These are phyloP conservation scores for Eucalyptus polybractea DNA, from an alignment of 345 rosid species.

Conservation along the genomic window DNA sequence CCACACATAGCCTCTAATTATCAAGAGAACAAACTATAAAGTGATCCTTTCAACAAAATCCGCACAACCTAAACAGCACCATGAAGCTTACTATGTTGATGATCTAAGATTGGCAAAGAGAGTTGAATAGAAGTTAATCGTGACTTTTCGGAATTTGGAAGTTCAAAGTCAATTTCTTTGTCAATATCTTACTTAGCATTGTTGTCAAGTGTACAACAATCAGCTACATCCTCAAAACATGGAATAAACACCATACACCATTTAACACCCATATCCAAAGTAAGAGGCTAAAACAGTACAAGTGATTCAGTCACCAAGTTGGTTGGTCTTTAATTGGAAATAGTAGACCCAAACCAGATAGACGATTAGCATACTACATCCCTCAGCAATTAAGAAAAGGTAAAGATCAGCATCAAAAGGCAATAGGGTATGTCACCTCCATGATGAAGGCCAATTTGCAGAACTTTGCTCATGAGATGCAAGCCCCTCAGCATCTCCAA, in stretches of 20 bases:
- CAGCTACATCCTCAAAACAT: not conserved
- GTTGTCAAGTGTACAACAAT: constrained; percentile 9
- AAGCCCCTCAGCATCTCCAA: constrained; percentile 60
- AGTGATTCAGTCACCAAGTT: constrained; percentile 13
- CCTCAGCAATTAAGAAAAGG: not conserved
- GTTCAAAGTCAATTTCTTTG: not conserved
- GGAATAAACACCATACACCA: not conserved
- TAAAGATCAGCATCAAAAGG: not conserved
- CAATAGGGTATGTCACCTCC: not conserved
- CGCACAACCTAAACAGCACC: not conserved
- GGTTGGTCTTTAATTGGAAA: not conserved
- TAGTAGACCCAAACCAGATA: constrained; percentile 22
- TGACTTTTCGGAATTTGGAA: not conserved
- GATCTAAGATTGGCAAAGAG: not conserved
- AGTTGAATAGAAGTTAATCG: not conserved
- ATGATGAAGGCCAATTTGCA: not conserved
- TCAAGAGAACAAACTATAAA: not conserved
- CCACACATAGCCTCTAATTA: not conserved
- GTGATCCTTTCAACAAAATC: not conserved
- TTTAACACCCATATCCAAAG: not conserved
- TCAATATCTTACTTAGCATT: constrained; percentile 2
- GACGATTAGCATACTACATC: constrained; percentile 33
- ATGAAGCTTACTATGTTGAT: not conserved
- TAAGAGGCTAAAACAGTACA: constrained; percentile 13
- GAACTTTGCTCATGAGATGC: not conserved